Evolutionary conservation across 129 eudicot genomes (phyloP).

Genomic region (Mikania micrantha): DNA sequence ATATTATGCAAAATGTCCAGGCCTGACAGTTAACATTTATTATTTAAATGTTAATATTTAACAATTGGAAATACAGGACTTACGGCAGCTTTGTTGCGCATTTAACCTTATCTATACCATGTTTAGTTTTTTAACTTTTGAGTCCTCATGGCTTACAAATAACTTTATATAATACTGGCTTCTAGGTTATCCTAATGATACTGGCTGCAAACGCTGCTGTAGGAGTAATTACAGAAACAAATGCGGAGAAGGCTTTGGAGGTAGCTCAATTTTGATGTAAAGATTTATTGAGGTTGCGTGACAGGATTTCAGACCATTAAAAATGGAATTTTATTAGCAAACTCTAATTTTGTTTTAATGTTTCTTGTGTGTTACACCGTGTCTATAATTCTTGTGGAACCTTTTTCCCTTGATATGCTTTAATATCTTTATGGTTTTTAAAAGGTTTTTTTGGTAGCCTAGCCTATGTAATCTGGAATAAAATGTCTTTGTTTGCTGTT

Average conservation of each 20-base stretch:
- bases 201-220: conserved; percentile 98
- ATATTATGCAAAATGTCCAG: neutral
- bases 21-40: neutral
- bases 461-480: neutral
- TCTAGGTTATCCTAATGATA: conserved; percentile 90
- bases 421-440: neutral
- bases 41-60: neutral
- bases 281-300: neutral
- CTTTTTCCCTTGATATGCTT: neutral
- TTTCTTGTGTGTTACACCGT: neutral
- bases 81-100: neutral
- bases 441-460: neutral
- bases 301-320: neutral
- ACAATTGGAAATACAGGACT: neutral
- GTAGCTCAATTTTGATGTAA: conserved; percentile 29
- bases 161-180: neutral
- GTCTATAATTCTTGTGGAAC: neutral
- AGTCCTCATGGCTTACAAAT: neutral
- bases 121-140: neutral
- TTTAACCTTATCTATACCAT: neutral
- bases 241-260: conserved; percentile 98
- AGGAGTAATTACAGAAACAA: conserved; percentile 97
- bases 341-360: neutral
- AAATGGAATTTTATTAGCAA: neutral
- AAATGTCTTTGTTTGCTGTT: neutral